A percentile compares a stretch with the other conserved stretches of the same genome.
phyloP scores from a whole-genome alignment of 352 stramenopile species.

The Phytophthora tentaculata region DNA sequence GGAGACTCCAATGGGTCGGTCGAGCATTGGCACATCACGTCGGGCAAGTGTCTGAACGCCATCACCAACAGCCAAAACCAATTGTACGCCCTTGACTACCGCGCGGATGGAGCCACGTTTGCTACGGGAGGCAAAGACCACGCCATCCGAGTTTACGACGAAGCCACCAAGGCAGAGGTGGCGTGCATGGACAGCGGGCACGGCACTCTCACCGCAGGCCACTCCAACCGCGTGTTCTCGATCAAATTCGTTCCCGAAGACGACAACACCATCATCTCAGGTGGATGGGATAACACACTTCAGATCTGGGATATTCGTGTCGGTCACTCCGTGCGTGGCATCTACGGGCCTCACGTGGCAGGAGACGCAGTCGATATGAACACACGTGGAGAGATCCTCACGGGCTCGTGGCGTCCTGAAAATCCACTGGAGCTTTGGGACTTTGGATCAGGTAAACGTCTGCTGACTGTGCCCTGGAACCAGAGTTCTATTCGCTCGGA shows the following conservation, averaged over 20 bases:
- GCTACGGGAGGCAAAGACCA: constrained; percentile 90
- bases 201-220: constrained; percentile 73
- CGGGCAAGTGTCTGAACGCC: constrained; percentile 91
- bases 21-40: constrained; percentile 94
- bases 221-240: constrained; percentile 94
- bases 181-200: constrained; percentile 69
- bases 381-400: constrained; percentile 78
- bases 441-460: constrained; percentile 79
- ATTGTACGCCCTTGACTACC: constrained; percentile 91
- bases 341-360: constrained; percentile 92
- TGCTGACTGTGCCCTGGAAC: constrained; percentile 87
- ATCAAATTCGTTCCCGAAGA: constrained; percentile 88
- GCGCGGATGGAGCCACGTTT: constrained; percentile 84
- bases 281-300: constrained; percentile 93
- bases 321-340: constrained; percentile 87
- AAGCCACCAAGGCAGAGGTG: constrained; percentile 86
- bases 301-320: constrained; percentile 92
- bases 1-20: constrained; percentile 88
- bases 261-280: constrained; percentile 85
- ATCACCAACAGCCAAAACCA: constrained; percentile 91
- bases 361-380: constrained; percentile 85
- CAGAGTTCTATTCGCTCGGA: constrained; percentile 78
- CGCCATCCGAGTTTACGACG: constrained; percentile 87
- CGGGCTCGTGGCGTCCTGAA: constrained; percentile 91
- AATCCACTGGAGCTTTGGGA: constrained; percentile 93